Evolutionary conservation across 768 basidiomycete species (phyloP).

Genomic region (Zangia roseola): DNA sequence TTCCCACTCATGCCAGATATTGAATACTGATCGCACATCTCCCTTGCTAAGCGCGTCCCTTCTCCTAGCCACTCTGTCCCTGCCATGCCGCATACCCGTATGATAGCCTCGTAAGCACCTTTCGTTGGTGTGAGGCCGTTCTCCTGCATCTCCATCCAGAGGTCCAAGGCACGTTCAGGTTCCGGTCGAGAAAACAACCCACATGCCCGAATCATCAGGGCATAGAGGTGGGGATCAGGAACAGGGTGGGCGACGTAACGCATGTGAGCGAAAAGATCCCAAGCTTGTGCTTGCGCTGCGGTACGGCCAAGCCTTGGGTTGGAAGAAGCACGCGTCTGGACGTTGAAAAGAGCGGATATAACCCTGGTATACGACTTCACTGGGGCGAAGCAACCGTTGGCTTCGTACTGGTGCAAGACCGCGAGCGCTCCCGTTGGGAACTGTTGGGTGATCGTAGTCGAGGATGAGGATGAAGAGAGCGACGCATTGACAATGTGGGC

Average conservation of each 20-base stretch:
- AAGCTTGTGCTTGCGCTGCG: slow-evolving; percentile 71
- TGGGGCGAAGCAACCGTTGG: slow-evolving; percentile 57
- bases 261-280: slow-evolving; percentile 96
- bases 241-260: slow-evolving; percentile 89
- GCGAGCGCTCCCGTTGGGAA: slow-evolving; percentile 64
- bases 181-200: slow-evolving; percentile 61
- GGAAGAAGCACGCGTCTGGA: slow-evolving; percentile 33
- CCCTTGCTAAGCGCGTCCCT: slow-evolving; percentile 76
- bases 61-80: slow-evolving; percentile 73
- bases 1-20: slow-evolving; percentile 37
- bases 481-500: slow-evolving; percentile 44
- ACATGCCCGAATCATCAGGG: slow-evolving; percentile 86
- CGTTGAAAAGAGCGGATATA: slow-evolving; percentile 57
- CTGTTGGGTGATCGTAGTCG: slow-evolving; percentile 23
- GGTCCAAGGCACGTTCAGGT: slow-evolving; percentile 88
- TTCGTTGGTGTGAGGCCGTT: slow-evolving; percentile 58
- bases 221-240: slow-evolving; percentile 72
- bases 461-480: slow-evolving; percentile 20
- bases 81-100: slow-evolving; percentile 73
- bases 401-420: slow-evolving; percentile 73
- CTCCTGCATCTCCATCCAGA: slow-evolving; percentile 94
- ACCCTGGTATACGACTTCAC: slow-evolving; percentile 72
- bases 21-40: slow-evolving; percentile 78
- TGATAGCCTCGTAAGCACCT: slow-evolving; percentile 77
- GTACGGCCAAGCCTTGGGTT: slow-evolving; percentile 33